These are phyloP conservation scores for Vicia faba DNA, from an alignment of 306 rosid species.

Conservation along the genomic window DNA sequence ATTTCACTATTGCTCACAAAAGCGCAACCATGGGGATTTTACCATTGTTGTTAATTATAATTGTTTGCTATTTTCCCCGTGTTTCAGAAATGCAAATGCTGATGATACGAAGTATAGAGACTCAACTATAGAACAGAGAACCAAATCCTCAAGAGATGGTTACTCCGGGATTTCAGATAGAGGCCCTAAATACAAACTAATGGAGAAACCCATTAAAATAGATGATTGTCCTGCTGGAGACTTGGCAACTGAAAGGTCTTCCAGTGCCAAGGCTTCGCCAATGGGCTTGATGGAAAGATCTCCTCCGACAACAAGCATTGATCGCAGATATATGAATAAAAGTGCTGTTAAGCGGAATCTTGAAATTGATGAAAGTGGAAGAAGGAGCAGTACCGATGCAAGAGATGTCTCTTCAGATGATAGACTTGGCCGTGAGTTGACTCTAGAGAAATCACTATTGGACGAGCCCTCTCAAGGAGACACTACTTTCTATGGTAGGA, in stretches of 20 bases:
- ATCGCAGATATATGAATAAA: conserved; percentile 62
- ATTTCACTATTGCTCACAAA: conserved; percentile 5
- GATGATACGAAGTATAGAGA: conserved; percentile 76
- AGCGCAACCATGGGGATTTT: conserved; percentile 7
- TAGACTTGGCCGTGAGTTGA: conserved; percentile 60
- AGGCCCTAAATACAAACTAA: conserved; percentile 64
- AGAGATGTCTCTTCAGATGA: conserved; percentile 74
- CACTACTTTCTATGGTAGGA: conserved; percentile 64
- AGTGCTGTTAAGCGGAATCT: conserved; percentile 59
- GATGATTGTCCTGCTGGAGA: conserved; percentile 69
- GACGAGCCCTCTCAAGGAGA: conserved; percentile 73
- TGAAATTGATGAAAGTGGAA: conserved; percentile 79
- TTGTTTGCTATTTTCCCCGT: conserved; percentile 27
- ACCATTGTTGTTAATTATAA: conserved; percentile 28
- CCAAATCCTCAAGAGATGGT: conserved; percentile 64
- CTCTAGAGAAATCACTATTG: conserved; percentile 58
- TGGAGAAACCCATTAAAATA: conserved; percentile 64
- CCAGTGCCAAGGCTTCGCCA: conserved; percentile 84
- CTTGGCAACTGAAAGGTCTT: conserved; percentile 69
- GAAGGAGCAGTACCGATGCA: conserved; percentile 66
- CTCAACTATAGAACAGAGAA: conserved; percentile 56
- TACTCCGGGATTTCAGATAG: conserved; percentile 67
- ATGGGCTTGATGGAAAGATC: conserved; percentile 69
- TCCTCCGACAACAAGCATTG: conserved; percentile 81
- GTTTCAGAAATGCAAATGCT: conserved; percentile 60